Evolutionary conservation across 2,329 filamentous ascomycete species (phyloP), one percentile per base, ranked within the genome.

Genomic region (Calonectria multiphialidica): DNA sequence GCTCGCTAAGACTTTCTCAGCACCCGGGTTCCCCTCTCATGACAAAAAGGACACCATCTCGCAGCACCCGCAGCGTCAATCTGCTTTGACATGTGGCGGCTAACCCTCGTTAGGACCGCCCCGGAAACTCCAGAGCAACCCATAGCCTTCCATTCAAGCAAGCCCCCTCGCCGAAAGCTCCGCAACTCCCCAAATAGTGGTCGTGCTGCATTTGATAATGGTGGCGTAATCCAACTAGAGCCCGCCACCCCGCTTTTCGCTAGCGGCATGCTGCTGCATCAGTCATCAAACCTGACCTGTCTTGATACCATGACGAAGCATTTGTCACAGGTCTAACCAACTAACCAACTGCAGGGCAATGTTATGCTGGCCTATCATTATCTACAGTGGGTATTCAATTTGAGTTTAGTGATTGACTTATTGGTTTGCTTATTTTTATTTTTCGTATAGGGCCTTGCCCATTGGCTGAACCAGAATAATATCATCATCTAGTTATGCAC

Each of bases 1-100:
- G 76, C 72, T 78, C 76, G 72, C 76, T 75, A 77, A 72, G 50
- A 70, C 71, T 78, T 77, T 65, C 76, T 78, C 75, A 78, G 75
- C 76, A 77, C 13, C 66, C 25, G 35, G 9, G 30, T 45, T 45
- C 75, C 72, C 72, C 76, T 77, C 72, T 77, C 72, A 72, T 66
- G 62, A 70, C 68, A 66, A 66, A 66, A 65, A 23, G 18, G 18
- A 45, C 53, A 68, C 42, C 47, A 66, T 40, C n/a, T 44, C 47
- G 25, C 33, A 57, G 53, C 53, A 21, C 33, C 53, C 53, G 25
- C 53, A 57, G 33, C 30, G 33, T 57, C 53, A 57, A 40, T 57
- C 30, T 40, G 53, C 35, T 40, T 21, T n/a, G 13, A 53, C 47
- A 53, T 42, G 62, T 65, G 62, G 3, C 35, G 35, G 13, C 64